These are phyloP conservation scores for Teratosphaeria epicoccoides DNA, from an alignment of 2,329 filamentous ascomycete genomes.

Conservation along the genomic window DNA sequence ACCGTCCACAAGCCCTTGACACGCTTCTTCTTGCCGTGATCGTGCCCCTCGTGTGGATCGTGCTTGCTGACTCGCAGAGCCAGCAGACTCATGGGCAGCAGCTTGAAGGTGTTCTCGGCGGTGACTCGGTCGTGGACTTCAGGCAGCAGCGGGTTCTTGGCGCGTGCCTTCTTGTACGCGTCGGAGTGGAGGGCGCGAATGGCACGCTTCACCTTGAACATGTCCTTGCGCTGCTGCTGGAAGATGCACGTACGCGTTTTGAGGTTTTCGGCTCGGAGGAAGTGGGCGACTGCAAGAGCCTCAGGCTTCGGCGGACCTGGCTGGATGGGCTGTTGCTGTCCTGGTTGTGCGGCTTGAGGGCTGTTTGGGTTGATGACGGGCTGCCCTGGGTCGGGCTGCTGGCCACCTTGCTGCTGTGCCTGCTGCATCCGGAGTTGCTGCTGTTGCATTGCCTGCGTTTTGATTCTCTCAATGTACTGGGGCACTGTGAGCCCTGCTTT, in stretches of 20 bases:
- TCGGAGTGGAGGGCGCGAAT: slow-evolving; percentile 81
- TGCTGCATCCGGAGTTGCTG: slow-evolving; percentile 38
- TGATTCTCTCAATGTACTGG: slow-evolving; percentile 58
- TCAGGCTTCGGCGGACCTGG: slow-evolving; percentile 79
- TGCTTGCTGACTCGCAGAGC: slow-evolving; percentile 80
- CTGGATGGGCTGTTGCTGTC: slow-evolving; percentile 55
- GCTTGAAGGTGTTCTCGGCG: slow-evolving; percentile 88
- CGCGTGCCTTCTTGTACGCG: slow-evolving; percentile 76
- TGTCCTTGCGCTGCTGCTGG: slow-evolving; percentile 92
- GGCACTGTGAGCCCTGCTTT: slow-evolving; percentile 76
- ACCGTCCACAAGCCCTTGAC: slow-evolving; percentile 96
- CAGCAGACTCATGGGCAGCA: slow-evolving; percentile 86
- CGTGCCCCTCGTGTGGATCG: slow-evolving; percentile 66
- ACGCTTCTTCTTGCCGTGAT: slow-evolving; percentile 65
- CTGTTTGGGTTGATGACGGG: slow-evolving; percentile 15
- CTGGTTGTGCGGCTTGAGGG: slow-evolving; percentile 32
- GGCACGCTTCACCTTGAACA: slow-evolving; percentile 97
- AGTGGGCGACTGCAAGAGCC: slow-evolving; percentile 79
- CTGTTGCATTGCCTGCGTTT: slow-evolving; percentile 45
- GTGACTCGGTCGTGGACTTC: slow-evolving; percentile 78
- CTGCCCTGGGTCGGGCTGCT: slow-evolving; percentile 23
- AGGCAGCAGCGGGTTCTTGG: slow-evolving; percentile 82
- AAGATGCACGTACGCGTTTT: slow-evolving; percentile 87
- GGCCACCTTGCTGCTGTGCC: slow-evolving; percentile 23
- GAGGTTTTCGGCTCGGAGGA: slow-evolving; percentile 70